Base-by-base conservation (phyloP, 495 filamentous ascomycete species). In the Podospora conica region DNA sequence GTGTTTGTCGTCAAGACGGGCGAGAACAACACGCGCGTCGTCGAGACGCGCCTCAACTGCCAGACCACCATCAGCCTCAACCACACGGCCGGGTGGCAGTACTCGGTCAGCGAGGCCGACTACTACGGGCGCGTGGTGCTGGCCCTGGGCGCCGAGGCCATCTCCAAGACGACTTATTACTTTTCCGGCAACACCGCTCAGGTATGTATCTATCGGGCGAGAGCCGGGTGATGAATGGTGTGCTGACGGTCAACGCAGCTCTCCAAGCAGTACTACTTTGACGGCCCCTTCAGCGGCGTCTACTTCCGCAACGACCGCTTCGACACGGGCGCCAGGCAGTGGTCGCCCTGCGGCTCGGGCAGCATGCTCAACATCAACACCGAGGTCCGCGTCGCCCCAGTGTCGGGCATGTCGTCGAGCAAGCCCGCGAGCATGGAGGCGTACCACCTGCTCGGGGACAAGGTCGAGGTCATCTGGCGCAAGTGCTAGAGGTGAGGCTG, bases 241-340 rank as follows among this genome's bases (percentile, higher is more conserved):
- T 58, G 55, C 66, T 68, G 56, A 68, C 53, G 18, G 12, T 53
- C 3, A 22, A 48, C 1, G 27, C 56, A 68, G 66, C 11, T 24
- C 3, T 28, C 25, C 61, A 65, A 24, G 11, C 62, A 61, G 57
- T 68, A 61, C 57, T 68, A 68, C 66, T 68, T 68, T 22, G 61
- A 60, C 57, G 66, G 66, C 40, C 66, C 66, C 40, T 65, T 65
- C 40, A 28, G 61, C 62, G 66, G 66, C 20, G 6, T 61, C 20
- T 68, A 68, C 62, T 68, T 60, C 66, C 23, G 66, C 55, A 68
- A 68, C 58, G 66, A 68, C 56, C 62, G 66, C 21, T 68, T 25
- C 23, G 28, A 20, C 20, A 27, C 20, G 9, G 57, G 48, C 5
- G 20, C 55, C 33, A 48, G 22, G 27, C 48, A 48, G 18, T 67